Conservation (phyloP, 306 rosid genomes). For the Lablab purpureus region DNA sequence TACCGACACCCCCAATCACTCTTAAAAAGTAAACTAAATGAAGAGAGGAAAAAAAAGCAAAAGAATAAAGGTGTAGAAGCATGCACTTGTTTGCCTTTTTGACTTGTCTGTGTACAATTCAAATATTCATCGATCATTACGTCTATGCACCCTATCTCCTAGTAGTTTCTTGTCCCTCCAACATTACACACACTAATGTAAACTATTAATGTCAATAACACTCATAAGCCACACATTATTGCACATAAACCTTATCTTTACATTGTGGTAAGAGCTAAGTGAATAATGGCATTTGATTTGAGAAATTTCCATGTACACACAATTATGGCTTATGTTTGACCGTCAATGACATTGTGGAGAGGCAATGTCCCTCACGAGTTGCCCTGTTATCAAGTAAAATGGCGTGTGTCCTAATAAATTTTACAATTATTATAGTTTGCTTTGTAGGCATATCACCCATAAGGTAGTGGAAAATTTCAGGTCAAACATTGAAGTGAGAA, state of each 20-base stretch:
- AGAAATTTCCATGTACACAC: not conserved
- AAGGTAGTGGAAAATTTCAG: not conserved
- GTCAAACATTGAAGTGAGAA: not conserved
- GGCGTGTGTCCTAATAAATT: slow-evolving; percentile 16
- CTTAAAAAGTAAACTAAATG: not conserved
- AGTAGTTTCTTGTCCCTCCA: not conserved
- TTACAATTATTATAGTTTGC: slow-evolving; percentile 44
- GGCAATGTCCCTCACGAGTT: not conserved
- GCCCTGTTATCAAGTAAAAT: slow-evolving; percentile 35
- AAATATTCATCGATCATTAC: not conserved
- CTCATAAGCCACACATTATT: not conserved
- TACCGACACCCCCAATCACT: not conserved
- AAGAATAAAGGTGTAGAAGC: not conserved
- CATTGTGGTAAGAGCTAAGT: not conserved
- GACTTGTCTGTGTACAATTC: slow-evolving; percentile 27
- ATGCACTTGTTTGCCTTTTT: slow-evolving; percentile 38
- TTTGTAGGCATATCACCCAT: slow-evolving; percentile 31
- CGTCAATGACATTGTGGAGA: slow-evolving; percentile 20
- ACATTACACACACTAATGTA: not conserved
- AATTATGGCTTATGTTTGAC: slow-evolving; percentile 19
- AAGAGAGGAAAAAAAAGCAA: slow-evolving; percentile 9
- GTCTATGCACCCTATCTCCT: slow-evolving; percentile 8
- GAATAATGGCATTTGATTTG: not conserved
- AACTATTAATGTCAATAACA: not conserved
- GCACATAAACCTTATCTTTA: not conserved